Percentiles rank a stretch among this genome's conserved stretches.
Conservation (phyloP, 139 green algal genomes). For the Astrephomene gubernaculifera region DNA sequence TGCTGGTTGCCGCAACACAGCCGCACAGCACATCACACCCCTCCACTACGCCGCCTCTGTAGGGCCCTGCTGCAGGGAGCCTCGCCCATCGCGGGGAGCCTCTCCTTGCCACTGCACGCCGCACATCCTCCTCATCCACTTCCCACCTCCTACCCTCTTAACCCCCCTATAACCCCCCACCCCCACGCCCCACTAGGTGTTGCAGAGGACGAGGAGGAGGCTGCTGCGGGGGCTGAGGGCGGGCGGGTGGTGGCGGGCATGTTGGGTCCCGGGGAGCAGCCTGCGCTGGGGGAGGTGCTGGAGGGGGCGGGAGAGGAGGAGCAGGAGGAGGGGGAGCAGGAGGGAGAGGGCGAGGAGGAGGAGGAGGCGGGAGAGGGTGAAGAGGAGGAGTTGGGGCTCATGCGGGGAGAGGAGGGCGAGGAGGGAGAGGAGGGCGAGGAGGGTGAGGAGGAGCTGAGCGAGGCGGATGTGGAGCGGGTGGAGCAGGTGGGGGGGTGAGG, state of each 20-base stretch:
- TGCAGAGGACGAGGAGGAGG: conserved; percentile 9
- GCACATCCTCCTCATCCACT: background rate
- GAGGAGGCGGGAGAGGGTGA: background rate
- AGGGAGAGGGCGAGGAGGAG: background rate
- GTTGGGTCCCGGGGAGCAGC: background rate
- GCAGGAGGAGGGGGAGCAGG: background rate
- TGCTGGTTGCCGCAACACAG: too few relatives aligned
- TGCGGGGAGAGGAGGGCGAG: background rate
- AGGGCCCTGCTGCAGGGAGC: background rate
- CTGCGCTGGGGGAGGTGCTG: background rate
- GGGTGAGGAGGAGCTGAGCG: background rate
- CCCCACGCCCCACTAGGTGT: too few relatives aligned
- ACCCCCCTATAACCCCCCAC: too few relatives aligned
- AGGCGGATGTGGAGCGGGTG: conserved; percentile 5
- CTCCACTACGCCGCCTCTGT: too few relatives aligned
- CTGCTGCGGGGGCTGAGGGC: background rate
- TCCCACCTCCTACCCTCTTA: too few relatives aligned
- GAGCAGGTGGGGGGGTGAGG: background rate
- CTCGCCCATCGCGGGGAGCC: background rate
- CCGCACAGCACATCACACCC: too few relatives aligned
- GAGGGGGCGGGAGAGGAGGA: conserved; percentile 4
- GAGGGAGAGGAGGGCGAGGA: background rate
- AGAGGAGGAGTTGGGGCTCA: background rate
- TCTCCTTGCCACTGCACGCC: background rate
- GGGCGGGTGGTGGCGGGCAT: background rate